Percentiles rank a stretch among this genome's conserved stretches.
phyloP scores from a whole-genome alignment of 2,329 filamentous ascomycete species.

The Colletotrichum cordylinicola region DNA sequence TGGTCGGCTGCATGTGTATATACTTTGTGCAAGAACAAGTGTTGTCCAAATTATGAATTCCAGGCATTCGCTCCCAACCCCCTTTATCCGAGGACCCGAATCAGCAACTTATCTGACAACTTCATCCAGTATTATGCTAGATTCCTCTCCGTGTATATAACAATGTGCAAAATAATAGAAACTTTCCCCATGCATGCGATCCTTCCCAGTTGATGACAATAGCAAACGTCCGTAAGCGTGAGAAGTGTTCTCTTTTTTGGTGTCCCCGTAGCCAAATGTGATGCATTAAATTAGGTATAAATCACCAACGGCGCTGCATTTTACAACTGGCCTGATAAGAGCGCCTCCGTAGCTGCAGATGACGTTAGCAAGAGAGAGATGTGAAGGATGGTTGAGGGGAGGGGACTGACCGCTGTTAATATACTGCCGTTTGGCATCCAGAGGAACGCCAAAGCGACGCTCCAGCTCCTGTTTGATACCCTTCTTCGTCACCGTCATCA shows the following conservation, averaged over 20 bases:
- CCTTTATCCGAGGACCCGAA: background rate
- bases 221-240: background rate
- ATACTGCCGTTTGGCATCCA: conserved; percentile 89
- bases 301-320: background rate
- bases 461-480: conserved; percentile 94
- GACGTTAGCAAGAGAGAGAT: conserved; percentile 24
- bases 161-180: background rate
- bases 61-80: background rate
- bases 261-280: background rate
- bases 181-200: background rate
- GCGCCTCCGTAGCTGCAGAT: conserved; percentile 72
- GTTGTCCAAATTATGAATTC: background rate
- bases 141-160: background rate
- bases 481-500: conserved; percentile 99
- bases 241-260: background rate
- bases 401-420: conserved; percentile 83
- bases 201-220: background rate
- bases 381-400: background rate
- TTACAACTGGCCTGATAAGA: conserved; percentile 78
- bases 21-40: background rate
- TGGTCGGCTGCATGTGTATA: background rate
- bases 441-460: conserved; percentile 82
- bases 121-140: conserved; percentile 13
- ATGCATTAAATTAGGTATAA: conserved; percentile 17
- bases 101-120: background rate